Percentiles rank a stretch among this genome's conserved stretches.
Evolutionary conservation across 2,329 filamentous ascomycete species (phyloP).

Genomic region (Ophiostoma tasmaniense): DNA sequence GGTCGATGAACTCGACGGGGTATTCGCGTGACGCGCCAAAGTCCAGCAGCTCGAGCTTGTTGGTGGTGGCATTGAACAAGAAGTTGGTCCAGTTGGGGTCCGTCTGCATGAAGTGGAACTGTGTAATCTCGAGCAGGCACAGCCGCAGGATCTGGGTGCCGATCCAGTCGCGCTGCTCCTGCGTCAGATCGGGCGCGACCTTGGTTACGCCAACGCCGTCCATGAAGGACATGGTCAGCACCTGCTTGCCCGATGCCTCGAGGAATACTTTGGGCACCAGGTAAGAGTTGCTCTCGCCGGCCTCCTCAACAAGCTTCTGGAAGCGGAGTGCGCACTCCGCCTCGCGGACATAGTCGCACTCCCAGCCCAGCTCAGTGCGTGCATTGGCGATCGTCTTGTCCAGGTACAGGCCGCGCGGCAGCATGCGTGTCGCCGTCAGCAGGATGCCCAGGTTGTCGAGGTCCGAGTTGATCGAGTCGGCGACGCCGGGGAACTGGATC

Average conservation of each 20-base stretch:
- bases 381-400: slow-evolving; percentile 98
- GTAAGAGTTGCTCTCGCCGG: slow-evolving; percentile 46
- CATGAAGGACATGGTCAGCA: slow-evolving; percentile 82
- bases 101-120: slow-evolving; percentile 98
- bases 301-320: slow-evolving; percentile 57
- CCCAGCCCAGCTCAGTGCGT: slow-evolving; percentile 84
- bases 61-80: slow-evolving; percentile 65
- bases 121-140: slow-evolving; percentile 83
- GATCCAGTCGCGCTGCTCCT: slow-evolving; percentile 89
- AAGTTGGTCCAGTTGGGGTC: slow-evolving; percentile 99
- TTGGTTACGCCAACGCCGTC: slow-evolving; percentile 79
- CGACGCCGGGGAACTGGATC: slow-evolving; percentile 93
- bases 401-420: slow-evolving; percentile 86
- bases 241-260: slow-evolving; percentile 24
- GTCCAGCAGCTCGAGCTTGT: slow-evolving; percentile 82
- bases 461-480: slow-evolving; percentile 92
- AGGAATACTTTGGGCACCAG: slow-evolving; percentile 50
- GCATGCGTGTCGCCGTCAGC: slow-evolving; percentile 77
- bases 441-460: slow-evolving; percentile 88
- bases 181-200: slow-evolving; percentile 57
- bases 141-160: slow-evolving; percentile 87
- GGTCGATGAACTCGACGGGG: slow-evolving; percentile 66
- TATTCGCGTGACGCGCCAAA: slow-evolving; percentile 90
- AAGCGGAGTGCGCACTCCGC: slow-evolving; percentile 73
- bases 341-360: slow-evolving; percentile 91